Evolutionary conservation across 208 protist genomes (phyloP), one percentile per base, ranked within the genome.

Genomic region (Acanthamoeba divionensis): DNA sequence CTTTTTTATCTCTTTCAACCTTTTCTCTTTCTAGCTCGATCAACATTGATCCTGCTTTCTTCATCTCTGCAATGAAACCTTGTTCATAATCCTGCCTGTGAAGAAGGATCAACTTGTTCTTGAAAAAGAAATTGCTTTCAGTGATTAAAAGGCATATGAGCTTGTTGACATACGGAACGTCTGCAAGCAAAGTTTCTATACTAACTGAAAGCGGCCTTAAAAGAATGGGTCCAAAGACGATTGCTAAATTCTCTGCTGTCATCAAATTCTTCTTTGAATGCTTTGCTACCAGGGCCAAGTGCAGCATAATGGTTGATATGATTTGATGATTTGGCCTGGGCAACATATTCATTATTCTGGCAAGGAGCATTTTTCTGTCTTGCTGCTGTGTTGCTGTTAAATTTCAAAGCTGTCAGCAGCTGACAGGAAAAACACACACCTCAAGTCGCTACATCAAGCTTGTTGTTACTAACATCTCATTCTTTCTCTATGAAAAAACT

Each of bases 111-210:
- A 87, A 45, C 55, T 67, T 87, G 55, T 87, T 67, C 38, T 67
- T 44, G 55, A 87, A 87, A 57, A 87, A 87, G 77, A 67, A 87
- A 8, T 33, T 54, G 55, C 55, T 69, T 2, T 87, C 77, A 45
- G 41, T 67, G 77, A 87, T 87, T 21, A 87, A 45, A 8, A 67
- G 21, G 21, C 33, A 33, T 29, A 87, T 67, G 77, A 13, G 54
- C 54, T 87, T 87, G 77, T 87, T 87, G 52, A 87, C 77, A 29
- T 67, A 67, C 36, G 77, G 54, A 52, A 87, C 77, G 55, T 87
- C 77, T 29, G 77, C 77, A 7, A 87, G 36, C 1, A 87, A 36
- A 10, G 77, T 87, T 36, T 87, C 54, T 12, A 47, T 36, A 52
- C 55, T 69, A 5, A 62, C 55, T 41, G 55, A 62, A 38, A 26